Evolutionary conservation across 2,329 filamentous ascomycete species (phyloP), one percentile per base, ranked within the genome.

Genomic region (Trichoderma polysporum): DNA sequence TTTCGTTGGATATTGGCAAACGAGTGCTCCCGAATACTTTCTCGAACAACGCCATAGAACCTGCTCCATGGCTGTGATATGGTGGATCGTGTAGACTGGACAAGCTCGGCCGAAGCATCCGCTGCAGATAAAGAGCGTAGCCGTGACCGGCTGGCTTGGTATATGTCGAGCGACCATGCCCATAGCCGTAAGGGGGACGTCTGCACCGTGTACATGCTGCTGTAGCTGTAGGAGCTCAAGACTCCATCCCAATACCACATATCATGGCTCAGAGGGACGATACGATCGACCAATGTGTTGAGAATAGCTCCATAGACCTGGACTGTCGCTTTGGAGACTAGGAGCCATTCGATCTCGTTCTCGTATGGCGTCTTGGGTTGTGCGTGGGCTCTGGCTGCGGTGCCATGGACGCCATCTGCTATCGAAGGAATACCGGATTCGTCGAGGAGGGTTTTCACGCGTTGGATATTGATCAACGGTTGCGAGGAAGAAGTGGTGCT

Each of bases 201-300:
- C 77, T 99, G 95, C 9, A 96, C 80, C 15, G 92, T 90, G 78
- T 97, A 97, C 3, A 97, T 76, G 35, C 88, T 90, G 70, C 91
- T 94, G 74, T 90, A 92, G 57, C 88, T 85, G 71, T 92, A 90
- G 0, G 92, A 96, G 10, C 88, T 87, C 33, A 97, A 80, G 2
- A 97, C 86, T 71, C 95, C 91, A 74, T 97, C 92, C 95, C 95
- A 99, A 77, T 98, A 98, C 88, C 91, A 94, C 27, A 97, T 90
- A 72, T 97, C 93, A 70, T 97, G 90, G 72, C 89, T 91, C 19
- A 99, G 79, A 0, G 90, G 90, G 12, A 94, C 88, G 12, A 93
- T 96, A 73, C 95, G 91, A 65, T 94, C 90, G 12, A 97, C 80
- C 3, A 98, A 84, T 0, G 87, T 88, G 71, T 89, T 89, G 71